Percentiles rank a stretch among this genome's conserved stretches.
Evolutionary conservation across 495 filamentous ascomycete genomes (phyloP).

Genomic region (Trypethelium eluteriae): DNA sequence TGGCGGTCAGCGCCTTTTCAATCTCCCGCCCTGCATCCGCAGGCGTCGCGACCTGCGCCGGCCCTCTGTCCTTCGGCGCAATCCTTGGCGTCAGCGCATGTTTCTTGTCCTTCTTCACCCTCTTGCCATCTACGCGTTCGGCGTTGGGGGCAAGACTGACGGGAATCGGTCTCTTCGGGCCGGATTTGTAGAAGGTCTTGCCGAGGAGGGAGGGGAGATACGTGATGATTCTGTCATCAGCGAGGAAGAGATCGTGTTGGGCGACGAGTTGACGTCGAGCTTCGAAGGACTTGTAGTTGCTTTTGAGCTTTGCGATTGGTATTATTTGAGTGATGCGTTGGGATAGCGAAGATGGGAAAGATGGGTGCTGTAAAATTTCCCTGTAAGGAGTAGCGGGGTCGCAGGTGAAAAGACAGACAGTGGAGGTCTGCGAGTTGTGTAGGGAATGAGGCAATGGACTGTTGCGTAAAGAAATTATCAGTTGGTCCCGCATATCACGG

Average conservation of each 20-base stretch:
- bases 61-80: neutral
- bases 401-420: conserved; percentile 74
- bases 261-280: conserved; percentile 69
- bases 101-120: conserved; percentile 53
- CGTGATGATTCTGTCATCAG: conserved; percentile 73
- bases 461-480: conserved; percentile 11
- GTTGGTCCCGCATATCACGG: neutral
- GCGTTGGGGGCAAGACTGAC: conserved; percentile 58
- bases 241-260: conserved; percentile 83
- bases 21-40: conserved; percentile 60
- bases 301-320: conserved; percentile 70
- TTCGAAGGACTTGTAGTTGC: conserved; percentile 82
- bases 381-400: conserved; percentile 88
- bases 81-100: neutral
- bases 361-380: conserved; percentile 65
- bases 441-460: conserved; percentile 60
- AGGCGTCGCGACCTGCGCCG: conserved; percentile 36
- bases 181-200: conserved; percentile 74
- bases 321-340: conserved; percentile 74
- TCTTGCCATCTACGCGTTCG: conserved; percentile 20
- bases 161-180: conserved; percentile 77
- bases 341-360: conserved; percentile 65
- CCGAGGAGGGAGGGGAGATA: conserved; percentile 69
- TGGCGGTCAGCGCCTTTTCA: conserved; percentile 57
- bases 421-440: conserved; percentile 52